phyloP scores from a whole-genome alignment of 306 rosid species.

The Luffa aegyptiaca region DNA sequence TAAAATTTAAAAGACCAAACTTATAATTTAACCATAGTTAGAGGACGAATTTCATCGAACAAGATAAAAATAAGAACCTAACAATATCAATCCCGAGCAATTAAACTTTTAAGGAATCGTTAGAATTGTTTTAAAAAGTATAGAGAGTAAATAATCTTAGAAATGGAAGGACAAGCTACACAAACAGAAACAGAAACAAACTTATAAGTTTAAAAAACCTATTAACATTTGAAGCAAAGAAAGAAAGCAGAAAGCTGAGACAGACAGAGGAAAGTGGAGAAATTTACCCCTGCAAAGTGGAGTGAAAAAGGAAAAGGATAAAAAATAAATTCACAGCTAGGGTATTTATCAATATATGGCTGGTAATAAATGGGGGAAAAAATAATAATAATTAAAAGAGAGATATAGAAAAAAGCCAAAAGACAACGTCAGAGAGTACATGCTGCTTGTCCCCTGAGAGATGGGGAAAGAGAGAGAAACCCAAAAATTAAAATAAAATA shows the following conservation, averaged over 20 bases:
- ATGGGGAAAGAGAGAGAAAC: constrained; percentile 10
- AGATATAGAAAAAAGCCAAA: constrained; percentile 22
- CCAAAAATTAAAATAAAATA: no score
- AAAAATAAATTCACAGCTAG: not conserved
- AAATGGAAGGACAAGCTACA: not conserved
- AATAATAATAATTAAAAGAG: not conserved
- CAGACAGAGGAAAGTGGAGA: constrained; percentile 24
- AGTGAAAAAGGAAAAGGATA: constrained; percentile 5
- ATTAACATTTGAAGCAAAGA: not conserved
- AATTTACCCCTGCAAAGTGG: constrained; percentile 43
- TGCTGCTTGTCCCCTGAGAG: constrained; percentile 38
- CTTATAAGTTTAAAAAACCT: not conserved
- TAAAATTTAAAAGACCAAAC: not conserved
- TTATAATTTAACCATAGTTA: no score
- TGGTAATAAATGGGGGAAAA: not conserved
- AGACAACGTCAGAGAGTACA: constrained; percentile 45
- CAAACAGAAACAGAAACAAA: not conserved
- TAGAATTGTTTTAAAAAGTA: no score
- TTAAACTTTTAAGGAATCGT: no score
- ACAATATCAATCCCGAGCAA: no score
- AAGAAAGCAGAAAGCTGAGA: constrained; percentile 14
- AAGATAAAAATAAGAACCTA: no score
- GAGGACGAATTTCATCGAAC: no score
- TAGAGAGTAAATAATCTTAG: no score
- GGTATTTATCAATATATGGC: not conserved